Evolutionary conservation across 1,284 basidiomycete species (phyloP).

Genomic region (Ustilago xerochloae): DNA sequence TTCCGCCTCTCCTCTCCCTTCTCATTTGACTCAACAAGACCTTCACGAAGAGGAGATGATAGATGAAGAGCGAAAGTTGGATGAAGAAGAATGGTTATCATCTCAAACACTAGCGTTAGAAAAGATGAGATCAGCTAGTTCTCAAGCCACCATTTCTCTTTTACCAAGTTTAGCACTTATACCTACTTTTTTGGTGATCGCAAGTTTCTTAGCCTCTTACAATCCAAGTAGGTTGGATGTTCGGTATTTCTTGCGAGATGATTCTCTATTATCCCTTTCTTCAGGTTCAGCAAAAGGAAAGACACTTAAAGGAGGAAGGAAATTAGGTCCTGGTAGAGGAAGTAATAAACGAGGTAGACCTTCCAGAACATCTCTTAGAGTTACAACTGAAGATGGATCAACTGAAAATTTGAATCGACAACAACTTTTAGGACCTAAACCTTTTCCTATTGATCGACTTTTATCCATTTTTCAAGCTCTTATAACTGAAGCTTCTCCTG

Average conservation of each 20-base stretch:
- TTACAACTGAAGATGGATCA: slow-evolving; percentile 38
- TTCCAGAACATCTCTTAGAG: slow-evolving; percentile 20
- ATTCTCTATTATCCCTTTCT: slow-evolving; percentile 39
- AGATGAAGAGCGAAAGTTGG: slow-evolving; percentile 42
- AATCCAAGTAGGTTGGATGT: slow-evolving; percentile 85
- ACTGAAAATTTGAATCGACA: slow-evolving; percentile 73
- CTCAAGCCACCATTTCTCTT: slow-evolving; percentile 30
- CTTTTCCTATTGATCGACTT: slow-evolving; percentile 84
- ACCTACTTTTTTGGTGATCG: slow-evolving; percentile 79
- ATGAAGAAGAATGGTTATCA: slow-evolving; percentile 46
- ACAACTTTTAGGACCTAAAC: slow-evolving; percentile 80
- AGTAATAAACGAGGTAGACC: slow-evolving; percentile 35
- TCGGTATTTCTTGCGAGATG: slow-evolving; percentile 60
- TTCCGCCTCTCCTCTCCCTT: slow-evolving; percentile 4
- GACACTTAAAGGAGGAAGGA: slow-evolving; percentile 34
- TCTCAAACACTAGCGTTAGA: slow-evolving; percentile 21
- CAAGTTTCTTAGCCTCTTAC: slow-evolving; percentile 84
- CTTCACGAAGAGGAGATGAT: slow-evolving; percentile 23
- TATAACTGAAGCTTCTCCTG: slow-evolving; percentile 81
- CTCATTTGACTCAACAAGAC: not conserved
- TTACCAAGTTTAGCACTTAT: slow-evolving; percentile 44
- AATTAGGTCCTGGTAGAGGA: slow-evolving; percentile 34
- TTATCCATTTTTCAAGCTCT: slow-evolving; percentile 84
- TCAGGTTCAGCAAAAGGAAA: slow-evolving; percentile 33
- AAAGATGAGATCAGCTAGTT: slow-evolving; percentile 18